Evolutionary conservation across 2,329 filamentous ascomycete genomes (phyloP).

Genomic region (Pyrenochaeta sp.): DNA sequence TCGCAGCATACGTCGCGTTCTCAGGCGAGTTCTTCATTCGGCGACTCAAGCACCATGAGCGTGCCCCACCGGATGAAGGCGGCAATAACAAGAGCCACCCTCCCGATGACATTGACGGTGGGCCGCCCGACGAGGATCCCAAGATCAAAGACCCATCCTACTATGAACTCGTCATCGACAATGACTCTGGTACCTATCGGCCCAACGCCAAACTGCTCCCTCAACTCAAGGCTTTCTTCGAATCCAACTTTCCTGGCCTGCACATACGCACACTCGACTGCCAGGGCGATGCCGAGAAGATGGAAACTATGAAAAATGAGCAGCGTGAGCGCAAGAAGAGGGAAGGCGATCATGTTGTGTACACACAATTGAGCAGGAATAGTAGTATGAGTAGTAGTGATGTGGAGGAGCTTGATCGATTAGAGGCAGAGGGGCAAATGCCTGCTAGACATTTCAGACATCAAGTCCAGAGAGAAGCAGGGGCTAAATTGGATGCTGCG

Average conservation of each 20-base stretch:
- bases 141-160: constrained; percentile 60
- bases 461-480: constrained; percentile 35
- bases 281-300: constrained; percentile 73
- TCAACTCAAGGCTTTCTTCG: constrained; percentile 73
- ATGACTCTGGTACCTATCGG: constrained; percentile 92
- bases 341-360: constrained; percentile 62
- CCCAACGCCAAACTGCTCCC: constrained; percentile 82
- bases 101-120: constrained; percentile 58
- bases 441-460: constrained; percentile 37
- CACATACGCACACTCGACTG: constrained; percentile 79
- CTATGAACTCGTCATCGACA: constrained; percentile 93
- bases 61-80: constrained; percentile 43
- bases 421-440: constrained; percentile 35
- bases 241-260: constrained; percentile 78
- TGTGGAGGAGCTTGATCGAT: constrained; percentile 63
- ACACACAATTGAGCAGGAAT: constrained; percentile 59
- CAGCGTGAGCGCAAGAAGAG: constrained; percentile 79
- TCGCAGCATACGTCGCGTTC: constrained; percentile 88
- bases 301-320: constrained; percentile 76
- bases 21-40: constrained; percentile 93
- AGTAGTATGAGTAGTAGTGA: constrained; percentile 64
- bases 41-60: constrained; percentile 64
- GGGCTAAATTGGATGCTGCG: constrained; percentile 28
- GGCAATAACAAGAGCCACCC: constrained; percentile 60
- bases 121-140: constrained; percentile 50